Evolutionary conservation across 257 asterid genomes (phyloP).

Genomic region (Solanum pimpinellifolium): DNA sequence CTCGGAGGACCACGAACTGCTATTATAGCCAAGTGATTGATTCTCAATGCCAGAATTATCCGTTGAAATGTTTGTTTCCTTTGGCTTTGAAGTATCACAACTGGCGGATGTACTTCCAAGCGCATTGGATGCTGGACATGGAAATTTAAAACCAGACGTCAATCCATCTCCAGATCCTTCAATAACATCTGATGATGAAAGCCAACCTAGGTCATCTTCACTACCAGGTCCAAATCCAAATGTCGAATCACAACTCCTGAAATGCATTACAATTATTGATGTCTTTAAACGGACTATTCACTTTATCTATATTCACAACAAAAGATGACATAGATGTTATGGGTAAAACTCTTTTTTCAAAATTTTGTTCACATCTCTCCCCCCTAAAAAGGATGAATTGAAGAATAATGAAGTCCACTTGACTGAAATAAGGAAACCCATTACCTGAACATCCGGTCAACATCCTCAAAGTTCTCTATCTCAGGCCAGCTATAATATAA

Average conservation of each 20-base stretch:
- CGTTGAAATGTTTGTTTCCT: constrained; percentile 17
- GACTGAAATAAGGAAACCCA: constrained; percentile 3
- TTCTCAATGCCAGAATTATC: constrained; percentile 19
- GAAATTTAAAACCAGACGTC: constrained; percentile 35
- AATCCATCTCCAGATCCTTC: constrained; percentile 34
- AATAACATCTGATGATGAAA: constrained; percentile 43
- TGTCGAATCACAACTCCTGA: constrained; percentile 72
- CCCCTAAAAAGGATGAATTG: neutral
- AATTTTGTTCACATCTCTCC: neutral
- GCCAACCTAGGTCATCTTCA: constrained; percentile 65
- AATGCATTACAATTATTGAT: neutral
- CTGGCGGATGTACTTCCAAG: constrained; percentile 18
- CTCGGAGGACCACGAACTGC: constrained; percentile 27
- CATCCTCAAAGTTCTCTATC: constrained; percentile 77
- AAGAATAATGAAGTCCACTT: neutral
- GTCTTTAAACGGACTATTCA: neutral
- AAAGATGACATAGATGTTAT: neutral
- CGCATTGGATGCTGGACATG: constrained; percentile 33
- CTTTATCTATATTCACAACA: neutral
- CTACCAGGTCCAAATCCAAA: constrained; percentile 59
- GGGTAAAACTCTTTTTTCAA: neutral
- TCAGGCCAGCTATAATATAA: constrained; percentile 68
- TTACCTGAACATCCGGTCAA: constrained; percentile 83
- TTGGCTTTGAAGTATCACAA: constrained; percentile 16
- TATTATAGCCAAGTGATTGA: constrained; percentile 21